phyloP scores from a whole-genome alignment of 768 basidiomycete species.

The Suillus plorans region DNA sequence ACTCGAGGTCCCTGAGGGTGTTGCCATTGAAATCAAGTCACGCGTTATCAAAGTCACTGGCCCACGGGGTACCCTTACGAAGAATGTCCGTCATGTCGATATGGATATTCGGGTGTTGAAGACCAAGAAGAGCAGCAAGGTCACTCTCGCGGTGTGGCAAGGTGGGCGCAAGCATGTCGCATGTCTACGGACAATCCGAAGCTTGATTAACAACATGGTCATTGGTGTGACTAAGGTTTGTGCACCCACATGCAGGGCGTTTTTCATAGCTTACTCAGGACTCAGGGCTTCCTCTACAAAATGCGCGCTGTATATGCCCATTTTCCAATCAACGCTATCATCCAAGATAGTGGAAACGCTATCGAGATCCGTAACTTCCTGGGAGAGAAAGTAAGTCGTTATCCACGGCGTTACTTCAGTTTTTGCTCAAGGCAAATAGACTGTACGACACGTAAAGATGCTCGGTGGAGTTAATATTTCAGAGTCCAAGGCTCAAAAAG shows the following conservation, averaged over 20 bases:
- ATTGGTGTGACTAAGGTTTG: conserved; percentile 91
- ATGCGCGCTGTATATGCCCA: conserved; percentile 99
- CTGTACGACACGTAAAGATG: conserved; percentile 91
- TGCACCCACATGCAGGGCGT: background rate
- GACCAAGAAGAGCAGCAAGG: conserved; percentile 63
- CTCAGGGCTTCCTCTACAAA: conserved; percentile 98
- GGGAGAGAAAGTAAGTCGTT: conserved; percentile 76
- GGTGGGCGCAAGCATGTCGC: conserved; percentile 98
- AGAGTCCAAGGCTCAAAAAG: conserved; percentile 92
- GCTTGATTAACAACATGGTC: conserved; percentile 96
- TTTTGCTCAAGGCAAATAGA: conserved; percentile 42
- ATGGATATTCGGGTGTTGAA: conserved; percentile 90
- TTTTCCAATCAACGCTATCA: conserved; percentile 99
- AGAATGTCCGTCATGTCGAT: conserved; percentile 89
- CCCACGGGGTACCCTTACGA: conserved; percentile 88
- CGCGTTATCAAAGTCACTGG: conserved; percentile 90
- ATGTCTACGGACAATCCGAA: conserved; percentile 94
- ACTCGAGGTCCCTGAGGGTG: conserved; percentile 81
- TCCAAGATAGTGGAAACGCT: conserved; percentile 67
- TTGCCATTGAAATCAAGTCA: conserved; percentile 86
- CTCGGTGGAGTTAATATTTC: conserved; percentile 79
- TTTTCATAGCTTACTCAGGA: conserved; percentile 7
- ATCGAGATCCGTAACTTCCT: conserved; percentile 95
- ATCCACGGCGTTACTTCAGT: background rate
- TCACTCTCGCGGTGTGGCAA: conserved; percentile 96